A percentile compares a stretch with the other conserved stretches of the same genome.
Evolutionary conservation across 2,329 filamentous ascomycete genomes (phyloP).

Genomic region (Metarhizium humberi): DNA sequence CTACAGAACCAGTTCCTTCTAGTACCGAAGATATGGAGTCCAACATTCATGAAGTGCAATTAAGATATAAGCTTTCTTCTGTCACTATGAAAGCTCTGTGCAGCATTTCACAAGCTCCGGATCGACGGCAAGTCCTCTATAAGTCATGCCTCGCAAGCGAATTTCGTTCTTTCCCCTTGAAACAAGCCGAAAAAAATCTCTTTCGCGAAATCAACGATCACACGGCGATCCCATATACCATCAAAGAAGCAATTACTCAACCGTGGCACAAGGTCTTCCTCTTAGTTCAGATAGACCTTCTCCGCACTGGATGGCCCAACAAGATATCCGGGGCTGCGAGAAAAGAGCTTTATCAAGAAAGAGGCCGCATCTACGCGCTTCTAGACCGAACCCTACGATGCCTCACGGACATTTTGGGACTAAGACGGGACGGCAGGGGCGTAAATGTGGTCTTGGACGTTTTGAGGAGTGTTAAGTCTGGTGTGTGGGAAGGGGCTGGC

Average conservation of each 20-base stretch:
- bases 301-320: constrained; percentile 49
- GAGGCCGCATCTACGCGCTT: constrained; percentile 20
- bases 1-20: background rate
- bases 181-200: constrained; percentile 23
- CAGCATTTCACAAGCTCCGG: constrained; percentile 15
- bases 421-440: constrained; percentile 51
- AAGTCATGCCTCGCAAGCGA: constrained; percentile 29
- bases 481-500: constrained; percentile 72
- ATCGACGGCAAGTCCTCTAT: constrained; percentile 25
- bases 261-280: constrained; percentile 68
- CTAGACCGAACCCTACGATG: constrained; percentile 27
- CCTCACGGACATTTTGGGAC: constrained; percentile 27
- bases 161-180: constrained; percentile 27
- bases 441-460: constrained; percentile 66
- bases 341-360: constrained; percentile 23
- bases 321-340: constrained; percentile 28
- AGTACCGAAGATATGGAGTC: background rate
- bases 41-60: constrained; percentile 18
- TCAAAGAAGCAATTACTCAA: constrained; percentile 36
- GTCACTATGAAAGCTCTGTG: constrained; percentile 22
- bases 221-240: constrained; percentile 27
- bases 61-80: constrained; percentile 23
- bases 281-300: constrained; percentile 63
- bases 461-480: constrained; percentile 64
- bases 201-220: constrained; percentile 29